Evolutionary conservation across 352 stramenopile genomes (phyloP).

Genomic region (Blastocystis sp.): DNA sequence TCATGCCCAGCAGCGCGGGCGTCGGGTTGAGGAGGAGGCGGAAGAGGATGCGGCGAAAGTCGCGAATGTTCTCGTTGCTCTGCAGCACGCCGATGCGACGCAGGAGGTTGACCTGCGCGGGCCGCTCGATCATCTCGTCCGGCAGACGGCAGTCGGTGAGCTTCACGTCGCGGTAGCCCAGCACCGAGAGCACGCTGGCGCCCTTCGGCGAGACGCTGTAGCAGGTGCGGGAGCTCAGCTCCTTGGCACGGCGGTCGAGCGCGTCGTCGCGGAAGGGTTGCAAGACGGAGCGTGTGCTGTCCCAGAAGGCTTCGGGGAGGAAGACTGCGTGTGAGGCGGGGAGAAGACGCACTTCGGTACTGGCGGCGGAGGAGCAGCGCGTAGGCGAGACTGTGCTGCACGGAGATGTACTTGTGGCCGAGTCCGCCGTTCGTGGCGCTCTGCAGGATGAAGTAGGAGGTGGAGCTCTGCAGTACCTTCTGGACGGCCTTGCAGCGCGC

Average conservation of each 20-base stretch:
- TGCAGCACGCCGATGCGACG: not conserved
- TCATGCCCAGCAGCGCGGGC: not conserved
- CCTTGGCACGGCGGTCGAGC: too few relatives aligned
- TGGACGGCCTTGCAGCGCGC: not conserved
- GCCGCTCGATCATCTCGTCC: not conserved
- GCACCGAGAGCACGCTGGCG: too few relatives aligned
- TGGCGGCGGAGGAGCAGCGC: not conserved
- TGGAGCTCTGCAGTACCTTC: not conserved
- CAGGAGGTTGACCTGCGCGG: not conserved
- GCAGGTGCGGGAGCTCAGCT: too few relatives aligned
- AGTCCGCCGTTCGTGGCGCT: not conserved
- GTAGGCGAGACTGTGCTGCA: not conserved
- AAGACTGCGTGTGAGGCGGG: too few relatives aligned
- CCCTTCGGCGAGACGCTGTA: too few relatives aligned
- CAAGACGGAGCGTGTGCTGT: too few relatives aligned
- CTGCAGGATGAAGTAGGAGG: not conserved
- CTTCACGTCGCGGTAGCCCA: not conserved
- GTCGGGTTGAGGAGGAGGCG: not conserved
- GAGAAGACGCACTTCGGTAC: not conserved
- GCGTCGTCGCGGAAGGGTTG: too few relatives aligned
- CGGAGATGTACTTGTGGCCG: constrained; percentile 10
- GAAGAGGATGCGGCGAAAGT: not conserved
- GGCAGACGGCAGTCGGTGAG: not conserved
- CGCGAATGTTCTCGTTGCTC: not conserved
- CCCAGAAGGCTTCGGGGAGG: too few relatives aligned